Percentiles rank a stretch among this genome's conserved stretches.
Evolutionary conservation across 2,329 filamentous ascomycete species (phyloP).

Genomic region (Monosporascus sp.): DNA sequence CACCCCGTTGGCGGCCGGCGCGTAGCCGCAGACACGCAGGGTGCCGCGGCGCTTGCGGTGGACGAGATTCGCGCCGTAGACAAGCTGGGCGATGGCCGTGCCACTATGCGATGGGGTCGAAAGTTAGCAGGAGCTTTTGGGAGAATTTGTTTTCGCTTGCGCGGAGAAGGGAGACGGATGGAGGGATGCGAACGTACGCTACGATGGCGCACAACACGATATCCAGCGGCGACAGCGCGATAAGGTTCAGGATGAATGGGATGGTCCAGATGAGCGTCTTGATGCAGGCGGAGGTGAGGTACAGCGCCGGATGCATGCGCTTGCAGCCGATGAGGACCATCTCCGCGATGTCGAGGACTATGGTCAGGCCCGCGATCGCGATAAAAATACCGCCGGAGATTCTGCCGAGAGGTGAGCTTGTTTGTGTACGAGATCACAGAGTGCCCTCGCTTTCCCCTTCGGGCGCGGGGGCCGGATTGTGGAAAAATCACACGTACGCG

Average conservation of each 20-base stretch:
- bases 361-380: constrained; percentile 12
- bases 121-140: background rate
- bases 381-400: constrained; percentile 15
- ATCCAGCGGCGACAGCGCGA: constrained; percentile 6
- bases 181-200: constrained; percentile 7
- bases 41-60: constrained; percentile 19
- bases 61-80: constrained; percentile 17
- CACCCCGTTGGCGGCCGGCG: constrained; percentile 6
- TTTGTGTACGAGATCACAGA: too few relatives aligned
- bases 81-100: constrained; percentile 16
- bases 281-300: constrained; percentile 16
- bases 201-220: constrained; percentile 10
- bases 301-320: constrained; percentile 17
- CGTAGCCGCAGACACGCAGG: constrained; percentile 14
- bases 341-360: constrained; percentile 18
- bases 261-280: constrained; percentile 17
- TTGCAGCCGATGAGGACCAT: constrained; percentile 17
- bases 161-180: background rate
- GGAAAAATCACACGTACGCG: constrained; percentile 5
- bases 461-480: background rate
- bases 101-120: constrained; percentile 4
- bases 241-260: constrained; percentile 13
- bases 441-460: background rate
- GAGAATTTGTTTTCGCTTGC: background rate
- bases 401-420: constrained; percentile 3